Percentiles rank a stretch among this genome's conserved stretches.
These are phyloP conservation scores for Auxenochlorella protothecoides DNA, from an alignment of 139 green algal species.

Conservation along the genomic window DNA sequence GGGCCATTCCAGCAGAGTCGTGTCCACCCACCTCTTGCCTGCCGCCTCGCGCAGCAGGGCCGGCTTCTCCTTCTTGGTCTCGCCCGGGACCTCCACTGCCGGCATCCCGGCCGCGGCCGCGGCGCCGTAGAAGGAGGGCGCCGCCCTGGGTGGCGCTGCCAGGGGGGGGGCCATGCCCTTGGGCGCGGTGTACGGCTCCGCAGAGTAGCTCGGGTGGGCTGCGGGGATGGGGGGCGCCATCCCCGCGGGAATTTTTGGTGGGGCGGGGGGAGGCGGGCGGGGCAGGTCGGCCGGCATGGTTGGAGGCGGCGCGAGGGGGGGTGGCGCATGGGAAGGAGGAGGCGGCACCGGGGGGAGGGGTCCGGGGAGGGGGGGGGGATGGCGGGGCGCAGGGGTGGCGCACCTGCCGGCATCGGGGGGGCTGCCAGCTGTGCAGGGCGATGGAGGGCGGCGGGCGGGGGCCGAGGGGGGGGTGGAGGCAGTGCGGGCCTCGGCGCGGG, in stretches of 20 bases:
- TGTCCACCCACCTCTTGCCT: constrained; percentile 62
- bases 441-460: no score
- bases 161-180: no score
- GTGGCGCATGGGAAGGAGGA: not conserved
- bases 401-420: no score
- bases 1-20: constrained; percentile 74
- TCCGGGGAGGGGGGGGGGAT: no score
- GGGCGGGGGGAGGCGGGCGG: no score
- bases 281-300: no score
- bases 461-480: no score
- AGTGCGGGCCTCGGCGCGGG: no score
- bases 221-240: not conserved
- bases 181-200: no score
- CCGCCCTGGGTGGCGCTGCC: not conserved
- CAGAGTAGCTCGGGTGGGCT: not conserved
- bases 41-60: constrained; percentile 38
- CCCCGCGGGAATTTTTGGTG: not conserved
- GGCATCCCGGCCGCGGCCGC: not conserved
- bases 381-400: no score
- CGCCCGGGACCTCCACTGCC: not conserved
- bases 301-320: not conserved
- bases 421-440: no score
- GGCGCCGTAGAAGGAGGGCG: not conserved
- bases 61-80: constrained; percentile 13
- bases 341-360: not conserved